Base-by-base conservation (phyloP, 805 yeast genomes). In the Lachancea lanzarotensis region DNA sequence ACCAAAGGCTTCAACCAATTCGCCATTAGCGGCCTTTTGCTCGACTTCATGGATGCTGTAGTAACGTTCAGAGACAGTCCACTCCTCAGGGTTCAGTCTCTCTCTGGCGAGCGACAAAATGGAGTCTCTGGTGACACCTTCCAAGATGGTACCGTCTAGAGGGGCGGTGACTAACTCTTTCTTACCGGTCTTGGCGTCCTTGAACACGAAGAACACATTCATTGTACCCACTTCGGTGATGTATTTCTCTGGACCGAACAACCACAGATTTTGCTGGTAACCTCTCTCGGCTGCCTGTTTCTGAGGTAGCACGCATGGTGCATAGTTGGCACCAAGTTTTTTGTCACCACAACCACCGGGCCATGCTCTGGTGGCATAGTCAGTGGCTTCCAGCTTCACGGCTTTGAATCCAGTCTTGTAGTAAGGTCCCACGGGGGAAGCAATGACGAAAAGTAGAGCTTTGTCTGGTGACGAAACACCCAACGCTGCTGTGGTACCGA, bases 321-420 rank as follows among this genome's bases (percentile, higher is more conserved):
- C 98, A 63, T 91, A 91, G 74, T 91, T 91, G 50, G 96, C 97
- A 68, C 98, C 98, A 59, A 91, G 79, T 70, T 91, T 91, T 68
- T 79, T 83, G 78, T 91, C 84, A 69, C 98, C 98, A 57, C 81
- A 89, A 67, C 98, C 98, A 60, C 96, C 96, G 63, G 98, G 98
- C 98, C 98, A 91, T 26, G 98, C 98, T 73, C 98, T 85, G 29
- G 90, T 90, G 41, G 96, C 96, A 57, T 86, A 81, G 63, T 88
- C 95, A 30, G 96, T 90, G 54, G 98, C 97, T 71, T 91, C 96
- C 52, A 93, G 76, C 50, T 79, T 75, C 44, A 93, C 96, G 35
- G 98, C 96, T 70, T 90, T 89, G 80, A 91, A 91, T 16, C 98
- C 97, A 16, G 96, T 84, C 59, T 84, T 76, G 71, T 84, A 88